Evolutionary conservation across 164 flowering plant genomes (phyloP).

Genomic region (Vitis labrusca): DNA sequence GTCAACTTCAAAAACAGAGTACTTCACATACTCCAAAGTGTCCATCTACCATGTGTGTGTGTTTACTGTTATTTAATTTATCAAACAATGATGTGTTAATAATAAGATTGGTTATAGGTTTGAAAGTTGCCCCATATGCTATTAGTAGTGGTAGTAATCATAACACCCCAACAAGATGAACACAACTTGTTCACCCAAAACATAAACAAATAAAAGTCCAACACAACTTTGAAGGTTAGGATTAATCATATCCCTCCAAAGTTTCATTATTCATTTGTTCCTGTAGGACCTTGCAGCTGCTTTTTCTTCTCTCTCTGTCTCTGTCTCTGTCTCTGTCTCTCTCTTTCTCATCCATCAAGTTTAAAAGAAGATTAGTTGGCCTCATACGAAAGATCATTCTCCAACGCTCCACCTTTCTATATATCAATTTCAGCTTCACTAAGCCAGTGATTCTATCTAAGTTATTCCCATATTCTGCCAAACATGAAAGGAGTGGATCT

Average conservation of each 20-base stretch:
- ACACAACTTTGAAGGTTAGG: constrained; percentile 18
- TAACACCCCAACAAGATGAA: constrained; percentile 9
- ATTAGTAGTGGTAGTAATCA: constrained; percentile 28
- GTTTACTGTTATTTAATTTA: neutral
- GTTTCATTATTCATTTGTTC: neutral
- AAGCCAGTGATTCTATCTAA: constrained; percentile 3
- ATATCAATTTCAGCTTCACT: neutral
- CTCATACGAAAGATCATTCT: constrained; percentile 16
- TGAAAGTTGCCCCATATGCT: neutral
- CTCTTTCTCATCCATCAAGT: constrained; percentile 13
- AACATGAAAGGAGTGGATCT: constrained; percentile 69
- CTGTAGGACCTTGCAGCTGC: constrained; percentile 12
- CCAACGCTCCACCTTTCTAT: neutral
- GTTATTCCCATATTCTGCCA: neutral
- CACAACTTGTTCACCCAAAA: constrained; percentile 5
- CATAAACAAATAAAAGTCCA: constrained; percentile 1
- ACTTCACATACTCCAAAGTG: too few species aligned
- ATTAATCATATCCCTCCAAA: constrained; percentile 16
- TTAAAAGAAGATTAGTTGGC: constrained; percentile 30
- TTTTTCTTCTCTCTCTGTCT: neutral
- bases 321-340: neutral
- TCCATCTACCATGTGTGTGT: too few species aligned
- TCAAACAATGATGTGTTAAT: constrained; percentile 25
- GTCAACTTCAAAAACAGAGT: too few species aligned
- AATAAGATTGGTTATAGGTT: neutral